These are phyloP conservation scores for Periconia sp. DNA, from an alignment of 2,329 filamentous ascomycete genomes.

Conservation along the genomic window DNA sequence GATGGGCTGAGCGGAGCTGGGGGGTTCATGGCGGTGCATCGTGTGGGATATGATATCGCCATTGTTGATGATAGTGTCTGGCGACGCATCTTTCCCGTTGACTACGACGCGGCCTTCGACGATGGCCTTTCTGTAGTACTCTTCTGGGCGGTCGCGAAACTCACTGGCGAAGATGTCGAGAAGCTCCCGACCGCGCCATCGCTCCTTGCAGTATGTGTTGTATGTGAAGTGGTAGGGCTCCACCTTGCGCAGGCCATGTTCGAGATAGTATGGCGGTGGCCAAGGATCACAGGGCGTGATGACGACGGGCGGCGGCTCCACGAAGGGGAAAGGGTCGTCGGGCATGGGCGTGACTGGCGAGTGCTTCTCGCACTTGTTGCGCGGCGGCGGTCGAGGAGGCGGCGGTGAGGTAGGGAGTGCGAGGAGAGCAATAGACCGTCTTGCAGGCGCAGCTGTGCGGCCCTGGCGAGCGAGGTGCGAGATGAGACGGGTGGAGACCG, in stretches of 20 bases:
- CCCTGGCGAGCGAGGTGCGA: conserved; percentile 56
- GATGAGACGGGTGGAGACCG: conserved; percentile 55
- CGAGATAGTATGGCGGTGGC: conserved; percentile 76
- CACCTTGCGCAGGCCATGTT: conserved; percentile 80
- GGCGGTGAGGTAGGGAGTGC: conserved; percentile 2
- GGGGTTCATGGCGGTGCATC: conserved; percentile 92
- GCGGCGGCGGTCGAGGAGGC: conserved; percentile 20
- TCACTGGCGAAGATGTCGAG: conserved; percentile 89
- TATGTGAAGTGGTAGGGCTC: conserved; percentile 90
- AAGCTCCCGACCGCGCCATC: conserved; percentile 81
- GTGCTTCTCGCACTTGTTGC: conserved; percentile 36
- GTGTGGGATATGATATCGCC: conserved; percentile 92
- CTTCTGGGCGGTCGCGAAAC: conserved; percentile 82
- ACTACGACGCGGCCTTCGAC: conserved; percentile 75
- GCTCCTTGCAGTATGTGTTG: conserved; percentile 90
- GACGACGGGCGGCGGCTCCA: conserved; percentile 51
- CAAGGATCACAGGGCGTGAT: conserved; percentile 56
- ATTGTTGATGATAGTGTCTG: conserved; percentile 75
- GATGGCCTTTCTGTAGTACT: conserved; percentile 85
- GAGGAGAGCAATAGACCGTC: conserved; percentile 50
- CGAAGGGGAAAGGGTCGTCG: conserved; percentile 41
- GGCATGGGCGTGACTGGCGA: conserved; percentile 28
- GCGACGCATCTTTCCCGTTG: conserved; percentile 69
- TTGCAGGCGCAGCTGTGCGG: conserved; percentile 32
- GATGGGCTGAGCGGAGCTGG: conserved; percentile 79